Evolutionary conservation across 176 grass and related monocot genomes (phyloP).

Genomic region (Carex parvula): DNA sequence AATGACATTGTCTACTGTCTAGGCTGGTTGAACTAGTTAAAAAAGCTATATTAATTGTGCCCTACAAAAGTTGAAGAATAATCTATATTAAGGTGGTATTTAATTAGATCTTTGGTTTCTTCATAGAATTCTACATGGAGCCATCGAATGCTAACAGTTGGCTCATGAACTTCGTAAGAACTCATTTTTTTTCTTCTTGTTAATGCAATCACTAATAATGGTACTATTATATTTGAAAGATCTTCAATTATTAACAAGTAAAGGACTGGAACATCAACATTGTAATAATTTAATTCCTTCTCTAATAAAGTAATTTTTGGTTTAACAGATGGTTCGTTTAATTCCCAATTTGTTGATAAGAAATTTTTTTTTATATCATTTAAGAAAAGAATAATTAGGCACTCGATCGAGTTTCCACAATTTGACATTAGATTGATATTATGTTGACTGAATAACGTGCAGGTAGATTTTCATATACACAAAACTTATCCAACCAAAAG

Average conservation of each 20-base stretch:
- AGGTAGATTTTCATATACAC: background rate
- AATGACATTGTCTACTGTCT: no score
- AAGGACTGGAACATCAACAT: background rate
- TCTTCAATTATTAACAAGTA: background rate
- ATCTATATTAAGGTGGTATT: background rate
- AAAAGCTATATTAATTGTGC: background rate
- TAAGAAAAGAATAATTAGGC: background rate
- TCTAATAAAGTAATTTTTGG: background rate
- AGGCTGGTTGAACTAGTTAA: background rate
- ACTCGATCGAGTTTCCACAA: background rate
- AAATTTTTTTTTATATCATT: background rate
- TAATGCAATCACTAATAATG: background rate
- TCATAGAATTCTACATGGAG: background rate
- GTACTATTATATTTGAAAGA: background rate
- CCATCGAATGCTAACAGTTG: background rate
- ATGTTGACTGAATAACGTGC: background rate
- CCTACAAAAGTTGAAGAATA: background rate
- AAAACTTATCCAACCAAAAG: background rate
- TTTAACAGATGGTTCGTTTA: background rate
- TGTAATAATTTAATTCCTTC: background rate
- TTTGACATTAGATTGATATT: background rate
- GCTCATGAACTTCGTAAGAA: conserved; percentile 16
- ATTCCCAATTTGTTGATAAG: background rate
- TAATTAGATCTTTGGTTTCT: background rate
- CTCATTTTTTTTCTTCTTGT: background rate